Percentiles rank a stretch among this genome's conserved stretches.
Conservation (phyloP, 352 stramenopile genomes). For the Globisporangium polare region DNA sequence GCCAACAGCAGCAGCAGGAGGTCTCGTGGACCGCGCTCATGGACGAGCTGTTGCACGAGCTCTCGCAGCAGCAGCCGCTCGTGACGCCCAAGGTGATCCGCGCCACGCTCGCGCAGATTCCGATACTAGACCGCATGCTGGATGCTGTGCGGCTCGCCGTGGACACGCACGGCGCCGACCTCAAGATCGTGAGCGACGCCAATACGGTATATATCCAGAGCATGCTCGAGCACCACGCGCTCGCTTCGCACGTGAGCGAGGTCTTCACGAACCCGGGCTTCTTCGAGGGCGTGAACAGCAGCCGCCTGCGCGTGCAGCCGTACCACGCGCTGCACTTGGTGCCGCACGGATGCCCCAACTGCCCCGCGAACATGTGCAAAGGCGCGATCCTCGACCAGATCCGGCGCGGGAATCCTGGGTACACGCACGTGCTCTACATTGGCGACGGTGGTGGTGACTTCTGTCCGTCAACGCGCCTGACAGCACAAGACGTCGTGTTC, state of each 20-base stretch:
- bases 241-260: constrained; percentile 33
- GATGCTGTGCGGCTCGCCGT: constrained; percentile 53
- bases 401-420: constrained; percentile 19
- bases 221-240: constrained; percentile 46
- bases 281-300: constrained; percentile 25
- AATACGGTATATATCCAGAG: constrained; percentile 80
- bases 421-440: constrained; percentile 60
- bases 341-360: constrained; percentile 55
- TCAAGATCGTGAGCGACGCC: constrained; percentile 76
- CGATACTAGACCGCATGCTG: constrained; percentile 63
- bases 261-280: constrained; percentile 54
- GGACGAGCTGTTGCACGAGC: constrained; percentile 51
- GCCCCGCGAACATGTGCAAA: constrained; percentile 83
- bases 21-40: constrained; percentile 61
- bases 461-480: constrained; percentile 49
- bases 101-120: constrained; percentile 41
- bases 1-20: constrained; percentile 10
- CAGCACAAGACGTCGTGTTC: constrained; percentile 54
- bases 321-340: constrained; percentile 35
- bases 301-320: constrained; percentile 43
- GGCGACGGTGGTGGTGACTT: constrained; percentile 72
- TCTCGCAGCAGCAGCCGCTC: constrained; percentile 35
- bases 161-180: constrained; percentile 29
- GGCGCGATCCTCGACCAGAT: constrained; percentile 58
- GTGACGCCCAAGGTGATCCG: constrained; percentile 34